phyloP scores from a whole-genome alignment of 306 rosid species.

The Gastrolobium bilobum region DNA sequence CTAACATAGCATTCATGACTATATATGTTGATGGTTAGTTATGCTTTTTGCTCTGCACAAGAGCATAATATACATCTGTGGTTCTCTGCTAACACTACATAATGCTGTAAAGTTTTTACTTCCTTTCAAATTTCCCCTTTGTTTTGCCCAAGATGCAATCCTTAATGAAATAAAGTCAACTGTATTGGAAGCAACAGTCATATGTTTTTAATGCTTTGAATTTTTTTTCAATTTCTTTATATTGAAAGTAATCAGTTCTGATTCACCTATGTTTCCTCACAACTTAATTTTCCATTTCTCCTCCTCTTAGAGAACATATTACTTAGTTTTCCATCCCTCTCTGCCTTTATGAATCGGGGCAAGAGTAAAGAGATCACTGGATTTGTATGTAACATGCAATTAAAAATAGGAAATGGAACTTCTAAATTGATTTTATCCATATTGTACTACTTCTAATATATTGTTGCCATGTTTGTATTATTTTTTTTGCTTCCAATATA shows the following conservation, averaged over 20 bases:
- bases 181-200: neutral
- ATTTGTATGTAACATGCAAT: conserved; percentile 12
- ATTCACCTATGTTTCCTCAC: conserved; percentile 15
- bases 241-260: conserved; percentile 22
- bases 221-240: conserved; percentile 18
- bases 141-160: conserved; percentile 39
- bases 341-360: conserved; percentile 14
- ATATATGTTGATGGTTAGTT: conserved; percentile 5
- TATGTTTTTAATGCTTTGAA: conserved; percentile 24
- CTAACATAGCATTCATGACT: neutral
- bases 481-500: conserved; percentile 37
- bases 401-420: conserved; percentile 13
- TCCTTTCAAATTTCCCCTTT: neutral
- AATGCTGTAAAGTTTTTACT: conserved; percentile 7
- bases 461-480: neutral
- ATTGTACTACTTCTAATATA: conserved; percentile 6
- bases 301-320: neutral
- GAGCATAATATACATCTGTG: neutral
- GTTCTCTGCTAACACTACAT: neutral
- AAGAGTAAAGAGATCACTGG: neutral
- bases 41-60: conserved; percentile 18
- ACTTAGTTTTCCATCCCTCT: conserved; percentile 30
- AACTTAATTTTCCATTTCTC: conserved; percentile 34
- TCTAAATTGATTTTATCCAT: conserved; percentile 33
- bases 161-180: conserved; percentile 2